Evolutionary conservation across 2,329 filamentous ascomycete genomes (phyloP).

Genomic region (Plectosphaerella sp.): DNA sequence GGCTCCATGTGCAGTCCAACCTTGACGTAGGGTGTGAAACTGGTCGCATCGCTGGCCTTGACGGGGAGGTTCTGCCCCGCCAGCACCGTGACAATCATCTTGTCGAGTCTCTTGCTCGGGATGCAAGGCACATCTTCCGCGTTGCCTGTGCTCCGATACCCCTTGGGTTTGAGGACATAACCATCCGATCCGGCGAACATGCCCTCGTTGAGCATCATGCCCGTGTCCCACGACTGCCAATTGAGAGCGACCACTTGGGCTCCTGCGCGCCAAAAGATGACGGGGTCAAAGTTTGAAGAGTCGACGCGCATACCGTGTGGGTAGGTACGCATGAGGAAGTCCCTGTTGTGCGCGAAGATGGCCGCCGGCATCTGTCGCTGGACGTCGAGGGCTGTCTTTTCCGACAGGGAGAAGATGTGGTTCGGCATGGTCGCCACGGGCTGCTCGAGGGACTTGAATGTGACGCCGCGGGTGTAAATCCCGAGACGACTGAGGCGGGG

Average conservation of each 20-base stretch:
- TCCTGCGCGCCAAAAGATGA: constrained; percentile 84
- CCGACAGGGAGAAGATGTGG: constrained; percentile 83
- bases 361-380: constrained; percentile 61
- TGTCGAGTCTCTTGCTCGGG: constrained; percentile 48
- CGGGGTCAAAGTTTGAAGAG: constrained; percentile 89
- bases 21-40: constrained; percentile 68
- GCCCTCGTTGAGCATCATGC: constrained; percentile 93
- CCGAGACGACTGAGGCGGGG: constrained; percentile 64
- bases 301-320: constrained; percentile 72
- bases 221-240: constrained; percentile 91
- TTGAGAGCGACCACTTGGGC: constrained; percentile 99
- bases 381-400: constrained; percentile 65
- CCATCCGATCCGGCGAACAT: constrained; percentile 88
- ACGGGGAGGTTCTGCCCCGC: constrained; percentile 69
- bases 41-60: constrained; percentile 18
- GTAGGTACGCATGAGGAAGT: constrained; percentile 86
- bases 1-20: constrained; percentile 77
- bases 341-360: constrained; percentile 82
- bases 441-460: constrained; percentile 67
- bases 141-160: constrained; percentile 54
- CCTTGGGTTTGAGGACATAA: constrained; percentile 79
- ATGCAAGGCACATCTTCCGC: constrained; percentile 33
- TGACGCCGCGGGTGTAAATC: constrained; percentile 80
- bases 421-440: constrained; percentile 53
- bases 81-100: constrained; percentile 67